Conservation (phyloP, 305 asterid genomes). For the Euphrasia arctica region DNA sequence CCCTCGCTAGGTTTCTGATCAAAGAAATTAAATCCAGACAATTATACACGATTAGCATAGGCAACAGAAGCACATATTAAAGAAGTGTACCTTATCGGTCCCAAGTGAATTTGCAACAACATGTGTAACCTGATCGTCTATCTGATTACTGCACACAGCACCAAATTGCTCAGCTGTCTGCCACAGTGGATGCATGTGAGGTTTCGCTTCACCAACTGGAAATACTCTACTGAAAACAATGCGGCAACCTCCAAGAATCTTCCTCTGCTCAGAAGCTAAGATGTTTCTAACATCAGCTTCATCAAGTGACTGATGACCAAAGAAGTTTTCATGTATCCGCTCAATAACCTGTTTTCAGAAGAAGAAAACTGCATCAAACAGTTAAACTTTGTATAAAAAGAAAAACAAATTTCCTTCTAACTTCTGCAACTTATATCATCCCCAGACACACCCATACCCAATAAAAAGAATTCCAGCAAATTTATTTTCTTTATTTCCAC, state of each 20-base stretch:
- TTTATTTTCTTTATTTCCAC: not conserved
- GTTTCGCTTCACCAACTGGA: conserved; percentile 91
- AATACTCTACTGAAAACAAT: conserved; percentile 89
- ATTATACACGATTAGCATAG: not conserved
- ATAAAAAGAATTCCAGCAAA: not conserved
- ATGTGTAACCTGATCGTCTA: conserved; percentile 93
- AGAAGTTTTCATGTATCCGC: conserved; percentile 70
- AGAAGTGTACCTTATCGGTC: conserved; percentile 76
- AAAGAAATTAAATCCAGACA: not conserved
- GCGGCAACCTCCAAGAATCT: conserved; percentile 86
- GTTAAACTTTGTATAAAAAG: not conserved
- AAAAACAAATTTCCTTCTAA: not conserved
- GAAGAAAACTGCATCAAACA: conserved; percentile 25
- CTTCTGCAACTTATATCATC: not conserved
- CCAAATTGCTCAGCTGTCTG: conserved; percentile 98
- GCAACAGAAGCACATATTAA: not conserved
- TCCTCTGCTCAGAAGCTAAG: conserved; percentile 77
- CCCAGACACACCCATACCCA: not conserved
- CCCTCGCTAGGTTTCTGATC: not conserved
- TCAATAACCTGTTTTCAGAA: conserved; percentile 67
- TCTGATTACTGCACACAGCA: conserved; percentile 75
- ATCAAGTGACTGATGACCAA: conserved; percentile 58
- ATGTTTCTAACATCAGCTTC: conserved; percentile 93
- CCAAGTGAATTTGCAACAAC: conserved; percentile 94
- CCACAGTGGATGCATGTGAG: conserved; percentile 95